These are phyloP conservation scores for Nepenthes gracilis DNA, from an alignment of 148 eudicot species.

Conservation along the genomic window DNA sequence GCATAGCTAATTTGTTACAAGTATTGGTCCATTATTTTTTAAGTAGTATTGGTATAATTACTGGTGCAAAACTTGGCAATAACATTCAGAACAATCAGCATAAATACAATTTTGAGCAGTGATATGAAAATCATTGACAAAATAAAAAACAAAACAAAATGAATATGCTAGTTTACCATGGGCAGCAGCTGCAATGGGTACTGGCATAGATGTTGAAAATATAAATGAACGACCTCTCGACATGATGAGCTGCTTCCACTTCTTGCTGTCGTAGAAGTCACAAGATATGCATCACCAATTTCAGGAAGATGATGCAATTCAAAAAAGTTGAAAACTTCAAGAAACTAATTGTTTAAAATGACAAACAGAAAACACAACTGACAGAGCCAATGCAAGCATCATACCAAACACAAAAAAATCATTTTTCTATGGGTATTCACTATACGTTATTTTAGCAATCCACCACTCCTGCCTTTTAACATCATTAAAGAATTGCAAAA, in stretches of 20 bases:
- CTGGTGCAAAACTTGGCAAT: too few species aligned
- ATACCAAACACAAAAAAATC: too few species aligned
- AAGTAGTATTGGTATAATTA: too few species aligned
- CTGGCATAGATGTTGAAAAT: conserved; percentile 91
- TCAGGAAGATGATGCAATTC: neutral
- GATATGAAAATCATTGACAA: neutral
- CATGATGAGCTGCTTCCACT: conserved; percentile 88
- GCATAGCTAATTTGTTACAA: too few species aligned
- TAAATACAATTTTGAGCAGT: neutral
- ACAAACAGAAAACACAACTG: too few species aligned
- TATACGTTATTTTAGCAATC: too few species aligned
- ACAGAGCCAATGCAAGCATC: too few species aligned
- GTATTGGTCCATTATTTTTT: too few species aligned
- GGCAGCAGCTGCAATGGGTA: conserved; percentile 86
- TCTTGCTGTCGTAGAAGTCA: conserved; percentile 44
- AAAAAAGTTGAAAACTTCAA: too few species aligned
- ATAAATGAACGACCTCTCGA: conserved; percentile 95
- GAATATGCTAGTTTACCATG: conserved; percentile 36
- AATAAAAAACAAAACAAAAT: neutral
- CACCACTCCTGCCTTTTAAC: neutral
- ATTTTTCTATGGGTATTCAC: too few species aligned
- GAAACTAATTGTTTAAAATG: too few species aligned
- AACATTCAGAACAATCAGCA: neutral
- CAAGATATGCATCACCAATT: neutral
- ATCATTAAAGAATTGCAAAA: neutral